These are phyloP conservation scores for Aspergillus indologenus DNA, from an alignment of 495 filamentous ascomycete species.

Conservation along the genomic window DNA sequence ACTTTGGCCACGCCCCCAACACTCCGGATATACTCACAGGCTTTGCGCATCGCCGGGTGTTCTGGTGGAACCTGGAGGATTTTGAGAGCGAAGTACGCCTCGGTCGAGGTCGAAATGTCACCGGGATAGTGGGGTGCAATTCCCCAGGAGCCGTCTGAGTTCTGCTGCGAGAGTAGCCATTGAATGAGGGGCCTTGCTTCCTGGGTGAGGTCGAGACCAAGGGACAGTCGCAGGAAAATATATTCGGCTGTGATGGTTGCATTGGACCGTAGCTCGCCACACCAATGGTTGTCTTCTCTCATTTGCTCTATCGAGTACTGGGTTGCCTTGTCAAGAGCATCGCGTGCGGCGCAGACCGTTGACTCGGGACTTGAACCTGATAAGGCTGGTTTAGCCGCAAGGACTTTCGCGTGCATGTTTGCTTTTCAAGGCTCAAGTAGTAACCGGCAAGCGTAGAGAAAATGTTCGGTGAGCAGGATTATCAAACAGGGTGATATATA, in stretches of 20 bases:
- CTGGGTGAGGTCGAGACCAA: constrained; percentile 20
- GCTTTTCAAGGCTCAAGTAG: too few species aligned
- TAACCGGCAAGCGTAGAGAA: too few species aligned
- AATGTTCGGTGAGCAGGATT: too few species aligned
- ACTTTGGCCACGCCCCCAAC: constrained; percentile 38
- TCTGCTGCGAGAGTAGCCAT: constrained; percentile 27
- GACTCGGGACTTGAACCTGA: too few species aligned
- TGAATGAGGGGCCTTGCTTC: constrained; percentile 9
- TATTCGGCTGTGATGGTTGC: constrained; percentile 39
- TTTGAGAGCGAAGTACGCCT: constrained; percentile 42
- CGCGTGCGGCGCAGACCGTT: too few species aligned
- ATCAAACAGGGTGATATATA: too few species aligned
- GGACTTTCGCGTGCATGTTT: too few species aligned
- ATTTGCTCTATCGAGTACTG: too few species aligned
- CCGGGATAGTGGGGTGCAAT: constrained; percentile 33
- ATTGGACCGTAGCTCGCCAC: constrained; percentile 31
- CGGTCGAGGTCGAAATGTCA: constrained; percentile 35
- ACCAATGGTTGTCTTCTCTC: constrained; percentile 36
- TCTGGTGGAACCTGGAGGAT: constrained; percentile 26
- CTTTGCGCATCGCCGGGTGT: constrained; percentile 22
- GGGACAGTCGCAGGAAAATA: constrained; percentile 30
- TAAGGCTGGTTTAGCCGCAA: too few species aligned
- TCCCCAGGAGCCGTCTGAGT: constrained; percentile 39
- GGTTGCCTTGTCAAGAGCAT: too few species aligned
- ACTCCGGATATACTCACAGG: constrained; percentile 25